Evolutionary conservation across 1,284 basidiomycete genomes (phyloP).

Genomic region (Dichomitus squalens): DNA sequence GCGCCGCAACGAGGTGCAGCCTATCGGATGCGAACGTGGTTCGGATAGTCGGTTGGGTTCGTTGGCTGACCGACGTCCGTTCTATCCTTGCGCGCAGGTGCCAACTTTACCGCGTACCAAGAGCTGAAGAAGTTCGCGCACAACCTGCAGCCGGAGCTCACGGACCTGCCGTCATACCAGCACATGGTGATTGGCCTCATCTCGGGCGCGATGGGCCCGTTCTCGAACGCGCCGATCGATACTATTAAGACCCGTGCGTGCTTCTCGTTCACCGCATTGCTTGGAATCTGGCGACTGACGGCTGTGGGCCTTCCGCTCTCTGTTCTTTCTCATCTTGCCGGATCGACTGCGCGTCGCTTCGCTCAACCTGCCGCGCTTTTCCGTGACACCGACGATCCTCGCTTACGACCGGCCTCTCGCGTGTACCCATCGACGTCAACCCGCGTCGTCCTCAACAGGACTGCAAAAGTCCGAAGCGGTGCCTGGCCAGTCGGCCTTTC

Average conservation of each 20-base stretch:
- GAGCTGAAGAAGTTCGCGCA: slow-evolving; percentile 89
- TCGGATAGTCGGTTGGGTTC: no score
- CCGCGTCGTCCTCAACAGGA: slow-evolving; percentile 42
- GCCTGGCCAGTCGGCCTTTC: slow-evolving; percentile 77
- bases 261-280: background rate
- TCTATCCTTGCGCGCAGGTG: slow-evolving; percentile 54
- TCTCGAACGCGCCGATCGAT: slow-evolving; percentile 97
- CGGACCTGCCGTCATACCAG: slow-evolving; percentile 89
- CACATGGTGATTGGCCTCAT: slow-evolving; percentile 94
- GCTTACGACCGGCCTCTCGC: no score
- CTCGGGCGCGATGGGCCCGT: slow-evolving; percentile 96
- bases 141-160: slow-evolving; percentile 73
- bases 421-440: background rate
- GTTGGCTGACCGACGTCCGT: background rate
- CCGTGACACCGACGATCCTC: no score
- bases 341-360: background rate
- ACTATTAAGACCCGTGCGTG: slow-evolving; percentile 92
- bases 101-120: slow-evolving; percentile 99
- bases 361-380: background rate
- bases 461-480: slow-evolving; percentile 84
- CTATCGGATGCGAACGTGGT: no score
- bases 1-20: background rate
- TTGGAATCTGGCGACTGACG: background rate
- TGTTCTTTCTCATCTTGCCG: background rate
- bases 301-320: background rate